phyloP scores from a whole-genome alignment of 2,329 filamentous ascomycete genomes.

The Lachnellula arida region DNA sequence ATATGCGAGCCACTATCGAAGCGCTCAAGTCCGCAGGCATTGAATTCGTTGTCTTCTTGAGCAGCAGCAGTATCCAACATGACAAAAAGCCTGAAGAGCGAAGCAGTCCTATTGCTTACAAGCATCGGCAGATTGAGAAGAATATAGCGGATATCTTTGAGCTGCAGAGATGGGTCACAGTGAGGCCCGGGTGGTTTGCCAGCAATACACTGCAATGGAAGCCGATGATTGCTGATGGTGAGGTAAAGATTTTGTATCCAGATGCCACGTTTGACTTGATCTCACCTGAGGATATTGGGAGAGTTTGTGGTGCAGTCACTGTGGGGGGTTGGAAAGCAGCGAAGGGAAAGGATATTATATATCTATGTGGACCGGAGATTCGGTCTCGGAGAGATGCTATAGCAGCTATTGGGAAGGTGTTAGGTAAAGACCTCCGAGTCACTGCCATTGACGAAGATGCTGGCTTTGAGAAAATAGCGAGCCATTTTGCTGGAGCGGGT shows the following conservation, averaged over 20 bases:
- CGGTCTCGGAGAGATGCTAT: neutral
- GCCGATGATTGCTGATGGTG: constrained; percentile 27
- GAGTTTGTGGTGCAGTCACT: constrained; percentile 33
- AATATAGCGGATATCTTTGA: constrained; percentile 39
- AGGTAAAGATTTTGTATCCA: constrained; percentile 32
- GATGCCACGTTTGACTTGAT: constrained; percentile 37
- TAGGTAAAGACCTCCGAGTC: neutral
- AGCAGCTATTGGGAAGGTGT: neutral
- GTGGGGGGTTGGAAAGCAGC: neutral
- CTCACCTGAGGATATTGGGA: constrained; percentile 41
- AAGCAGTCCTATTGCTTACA: constrained; percentile 34
- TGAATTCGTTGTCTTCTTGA: constrained; percentile 43
- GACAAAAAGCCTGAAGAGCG: constrained; percentile 28
- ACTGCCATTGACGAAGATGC: neutral
- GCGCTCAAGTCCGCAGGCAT: constrained; percentile 43
- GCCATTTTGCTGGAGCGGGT: neutral
- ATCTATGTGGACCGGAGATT: neutral
- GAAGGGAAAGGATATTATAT: neutral
- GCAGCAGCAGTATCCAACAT: constrained; percentile 33
- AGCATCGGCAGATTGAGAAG: constrained; percentile 43
- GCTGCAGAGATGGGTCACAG: constrained; percentile 33
- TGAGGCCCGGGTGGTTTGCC: constrained; percentile 42
- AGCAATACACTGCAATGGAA: constrained; percentile 37
- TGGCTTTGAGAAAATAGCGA: neutral
- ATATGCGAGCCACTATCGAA: constrained; percentile 37